Evolutionary conservation across 106 monocot genomes (phyloP).

Genomic region (Vanilla planifolia): DNA sequence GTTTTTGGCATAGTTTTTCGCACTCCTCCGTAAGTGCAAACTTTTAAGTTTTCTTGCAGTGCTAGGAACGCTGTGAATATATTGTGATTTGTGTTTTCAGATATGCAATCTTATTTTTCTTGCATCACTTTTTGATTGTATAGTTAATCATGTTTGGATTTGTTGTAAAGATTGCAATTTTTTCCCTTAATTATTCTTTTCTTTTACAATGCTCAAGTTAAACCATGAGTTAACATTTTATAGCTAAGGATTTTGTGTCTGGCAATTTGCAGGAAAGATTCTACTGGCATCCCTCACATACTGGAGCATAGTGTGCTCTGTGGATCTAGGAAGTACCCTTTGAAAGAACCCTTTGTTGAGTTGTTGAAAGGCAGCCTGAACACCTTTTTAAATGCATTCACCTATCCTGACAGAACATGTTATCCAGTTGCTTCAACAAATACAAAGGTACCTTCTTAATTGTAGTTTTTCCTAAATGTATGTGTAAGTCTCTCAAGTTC

Average conservation of each 20-base stretch:
- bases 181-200: too few relatives aligned
- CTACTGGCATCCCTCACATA: slow-evolving; percentile 98
- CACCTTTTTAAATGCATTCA: slow-evolving; percentile 98
- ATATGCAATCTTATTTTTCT: neutral
- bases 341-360: slow-evolving; percentile 98
- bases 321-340: slow-evolving; percentile 96
- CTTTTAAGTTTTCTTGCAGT: too few relatives aligned
- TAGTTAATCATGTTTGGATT: too few relatives aligned
- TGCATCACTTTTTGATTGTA: neutral
- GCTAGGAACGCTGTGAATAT: too few relatives aligned
- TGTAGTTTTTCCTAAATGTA: too few relatives aligned
- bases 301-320: slow-evolving; percentile 98
- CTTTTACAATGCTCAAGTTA: too few relatives aligned
- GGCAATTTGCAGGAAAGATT: slow-evolving; percentile 72
- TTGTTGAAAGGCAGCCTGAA: slow-evolving; percentile 89
- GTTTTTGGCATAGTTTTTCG: slow-evolving; percentile 98
- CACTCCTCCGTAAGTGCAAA: slow-evolving; percentile 85
- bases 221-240: neutral
- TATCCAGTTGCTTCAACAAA: slow-evolving; percentile 99
- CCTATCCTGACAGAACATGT: slow-evolving; percentile 98
- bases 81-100: too few relatives aligned
- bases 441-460: slow-evolving; percentile 47
- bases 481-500: too few relatives aligned
- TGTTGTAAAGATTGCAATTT: too few relatives aligned
- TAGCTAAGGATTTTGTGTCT: neutral